Percentiles rank a stretch among this genome's conserved stretches.
Conservation (phyloP, 1,284 basidiomycete species). For the Trichosporon sp. region DNA sequence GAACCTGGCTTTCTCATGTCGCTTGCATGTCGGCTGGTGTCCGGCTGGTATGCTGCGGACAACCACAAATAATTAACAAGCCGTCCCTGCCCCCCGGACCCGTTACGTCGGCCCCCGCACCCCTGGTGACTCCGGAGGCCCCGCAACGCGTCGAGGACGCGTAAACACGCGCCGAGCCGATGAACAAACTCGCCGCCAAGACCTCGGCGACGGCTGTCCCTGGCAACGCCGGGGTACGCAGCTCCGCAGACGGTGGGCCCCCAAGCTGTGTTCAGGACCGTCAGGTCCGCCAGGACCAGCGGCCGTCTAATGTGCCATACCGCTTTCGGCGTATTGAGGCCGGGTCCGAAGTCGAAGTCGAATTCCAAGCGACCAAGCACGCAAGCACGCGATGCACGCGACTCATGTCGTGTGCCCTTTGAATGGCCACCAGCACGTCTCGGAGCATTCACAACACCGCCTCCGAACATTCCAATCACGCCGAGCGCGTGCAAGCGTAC, state of each 20-base stretch:
- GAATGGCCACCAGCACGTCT: not conserved
- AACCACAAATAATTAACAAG: not conserved
- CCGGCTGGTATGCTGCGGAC: not conserved
- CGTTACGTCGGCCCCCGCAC: not conserved
- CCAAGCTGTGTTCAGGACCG: not conserved
- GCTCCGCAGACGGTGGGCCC: not conserved
- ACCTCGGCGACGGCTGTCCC: conserved; percentile 1
- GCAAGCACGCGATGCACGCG: not conserved
- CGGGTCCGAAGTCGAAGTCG: not conserved
- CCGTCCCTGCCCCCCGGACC: not conserved
- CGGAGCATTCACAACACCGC: not conserved
- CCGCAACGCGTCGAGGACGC: not conserved
- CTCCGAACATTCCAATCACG: not conserved
- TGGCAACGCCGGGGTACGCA: not conserved
- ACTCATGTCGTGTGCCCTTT: not conserved
- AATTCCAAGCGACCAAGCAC: not conserved
- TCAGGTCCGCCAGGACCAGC: not conserved
- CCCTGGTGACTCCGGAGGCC: not conserved
- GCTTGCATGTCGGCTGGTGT: not conserved
- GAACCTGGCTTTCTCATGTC: not conserved
- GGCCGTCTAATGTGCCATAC: not conserved
- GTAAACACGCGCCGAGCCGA: not conserved
- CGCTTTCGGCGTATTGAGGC: not conserved
- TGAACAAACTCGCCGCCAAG: not conserved
- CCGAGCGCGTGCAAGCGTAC: not conserved